Evolutionary conservation across 2,329 filamentous ascomycete species (phyloP).

Genomic region (Aureobasidium lini): DNA sequence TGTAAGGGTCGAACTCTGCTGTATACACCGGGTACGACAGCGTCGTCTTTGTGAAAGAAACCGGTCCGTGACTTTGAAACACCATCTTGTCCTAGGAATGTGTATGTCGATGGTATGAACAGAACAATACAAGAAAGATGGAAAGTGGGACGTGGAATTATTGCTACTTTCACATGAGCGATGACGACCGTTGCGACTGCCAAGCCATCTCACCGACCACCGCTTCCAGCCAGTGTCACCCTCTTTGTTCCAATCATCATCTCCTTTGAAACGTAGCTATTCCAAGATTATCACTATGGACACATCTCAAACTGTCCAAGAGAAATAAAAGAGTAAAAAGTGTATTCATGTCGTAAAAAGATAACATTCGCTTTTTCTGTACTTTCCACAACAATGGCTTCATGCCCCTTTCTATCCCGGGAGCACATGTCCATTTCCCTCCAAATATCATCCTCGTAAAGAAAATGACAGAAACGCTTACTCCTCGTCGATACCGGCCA

Average conservation of each 20-base stretch:
- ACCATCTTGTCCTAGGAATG: conserved; percentile 5
- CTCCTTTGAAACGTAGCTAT: background rate
- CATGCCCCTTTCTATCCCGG: background rate
- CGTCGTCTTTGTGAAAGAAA: conserved; percentile 52
- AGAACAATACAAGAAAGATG: background rate
- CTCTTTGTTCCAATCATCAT: background rate
- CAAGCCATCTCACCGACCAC: background rate
- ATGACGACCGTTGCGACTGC: background rate
- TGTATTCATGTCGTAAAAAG: conserved; percentile 7
- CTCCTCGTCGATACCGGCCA: conserved; percentile 51
- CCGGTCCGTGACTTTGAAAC: conserved; percentile 15
- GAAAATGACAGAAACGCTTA: background rate
- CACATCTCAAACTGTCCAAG: background rate
- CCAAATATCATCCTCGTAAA: background rate
- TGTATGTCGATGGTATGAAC: background rate
- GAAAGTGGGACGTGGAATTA: background rate
- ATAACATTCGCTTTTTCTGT: conserved; percentile 13
- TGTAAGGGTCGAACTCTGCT: conserved; percentile 78
- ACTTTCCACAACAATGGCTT: background rate
- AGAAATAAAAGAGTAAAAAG: background rate
- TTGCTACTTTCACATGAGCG: conserved; percentile 5
- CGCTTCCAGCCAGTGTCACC: background rate
- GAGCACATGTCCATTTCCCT: background rate
- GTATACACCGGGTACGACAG: conserved; percentile 80
- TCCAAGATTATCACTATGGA: background rate